Base-by-base conservation (phyloP, 1,284 basidiomycete genomes). In the Cystobasidiaceae sp. region DNA sequence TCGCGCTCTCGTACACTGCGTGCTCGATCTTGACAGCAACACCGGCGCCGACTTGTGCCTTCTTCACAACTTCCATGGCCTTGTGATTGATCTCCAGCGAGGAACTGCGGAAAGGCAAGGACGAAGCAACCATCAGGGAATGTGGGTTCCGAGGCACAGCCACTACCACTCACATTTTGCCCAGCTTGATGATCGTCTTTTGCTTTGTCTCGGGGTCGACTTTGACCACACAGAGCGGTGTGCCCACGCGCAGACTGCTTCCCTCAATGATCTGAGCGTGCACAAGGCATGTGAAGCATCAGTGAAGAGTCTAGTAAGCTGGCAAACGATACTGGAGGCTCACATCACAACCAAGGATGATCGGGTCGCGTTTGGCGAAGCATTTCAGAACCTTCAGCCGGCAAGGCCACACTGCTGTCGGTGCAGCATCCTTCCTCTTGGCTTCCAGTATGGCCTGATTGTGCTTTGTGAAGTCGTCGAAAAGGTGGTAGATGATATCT, bases 1-100 rank as follows among this genome's bases (percentile, higher is more conserved):
- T 94, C 15, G 93, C 86, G 39, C 89, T 89, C 78, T 97, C 90
- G 78, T 98, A 93, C 4, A 93, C 87, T 0, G 93, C 93, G 75
- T 96, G 89, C 77, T 99, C 96, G 70, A 98, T 97, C 82, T 97
- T 97, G 75, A 98, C 90, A 0, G 96, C 96, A 19, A 97, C 94
- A 77, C 94, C 94, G 67, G 84, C 94, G 74, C 93, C 94, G 27
- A 90, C 87, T 76, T 97, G 92, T 17, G 86, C 83, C 78, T 90
- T 92, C 81, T 94, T 96, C 71, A 98, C 85, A 27, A 94, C 81
- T 82, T 93, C 76, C 33, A 76, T 74, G 15, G 76, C 56, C 75
- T 70, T 75, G 73, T 76, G 73, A 69, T 97, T 97, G 75, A 97
- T 94, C 77, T 97, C 93, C 72, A 97, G 79, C 2, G 90, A 93